Percentiles rank a stretch among this genome's conserved stretches.
Evolutionary conservation across 1,284 basidiomycete species (phyloP).

Genomic region (Porogramme epimiltina): DNA sequence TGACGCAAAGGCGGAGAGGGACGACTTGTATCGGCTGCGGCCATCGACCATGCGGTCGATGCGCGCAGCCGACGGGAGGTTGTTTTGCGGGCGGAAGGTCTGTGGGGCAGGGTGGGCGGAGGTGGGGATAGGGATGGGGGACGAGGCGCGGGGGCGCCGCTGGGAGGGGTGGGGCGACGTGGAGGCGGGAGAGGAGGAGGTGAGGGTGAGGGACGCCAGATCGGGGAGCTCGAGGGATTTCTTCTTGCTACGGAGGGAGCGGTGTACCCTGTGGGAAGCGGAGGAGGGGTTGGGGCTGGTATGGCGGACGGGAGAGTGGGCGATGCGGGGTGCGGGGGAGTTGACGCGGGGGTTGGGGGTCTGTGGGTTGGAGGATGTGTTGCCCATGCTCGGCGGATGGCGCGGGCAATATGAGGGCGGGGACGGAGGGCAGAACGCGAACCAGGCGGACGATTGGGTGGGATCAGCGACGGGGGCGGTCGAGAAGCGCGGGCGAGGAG

Average conservation of each 20-base stretch:
- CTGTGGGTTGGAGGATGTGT: conserved; percentile 34
- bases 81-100: conserved; percentile 35
- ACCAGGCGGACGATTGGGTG: too few relatives aligned
- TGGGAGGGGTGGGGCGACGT: conserved; percentile 43
- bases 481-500: conserved; percentile 4
- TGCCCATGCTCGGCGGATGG: conserved; percentile 34
- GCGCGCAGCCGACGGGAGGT: conserved; percentile 36
- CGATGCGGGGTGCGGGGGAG: conserved; percentile 23
- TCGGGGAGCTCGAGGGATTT: conserved; percentile 77
- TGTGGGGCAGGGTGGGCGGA: conserved; percentile 43
- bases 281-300: conserved; percentile 30
- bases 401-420: conserved; percentile 10
- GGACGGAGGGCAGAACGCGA: too few relatives aligned
- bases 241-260: conserved; percentile 67
- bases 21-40: conserved; percentile 36
- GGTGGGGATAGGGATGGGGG: conserved; percentile 46
- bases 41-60: conserved; percentile 27
- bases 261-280: conserved; percentile 37
- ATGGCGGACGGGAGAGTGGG: conserved; percentile 27
- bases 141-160: conserved; percentile 41
- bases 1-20: conserved; percentile 38
- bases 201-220: conserved; percentile 63
- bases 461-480: conserved; percentile 19
- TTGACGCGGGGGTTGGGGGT: conserved; percentile 21
- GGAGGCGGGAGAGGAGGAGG: conserved; percentile 41